Evolutionary conservation across 495 filamentous ascomycete species (phyloP).

Genomic region (Echria macrotheca): DNA sequence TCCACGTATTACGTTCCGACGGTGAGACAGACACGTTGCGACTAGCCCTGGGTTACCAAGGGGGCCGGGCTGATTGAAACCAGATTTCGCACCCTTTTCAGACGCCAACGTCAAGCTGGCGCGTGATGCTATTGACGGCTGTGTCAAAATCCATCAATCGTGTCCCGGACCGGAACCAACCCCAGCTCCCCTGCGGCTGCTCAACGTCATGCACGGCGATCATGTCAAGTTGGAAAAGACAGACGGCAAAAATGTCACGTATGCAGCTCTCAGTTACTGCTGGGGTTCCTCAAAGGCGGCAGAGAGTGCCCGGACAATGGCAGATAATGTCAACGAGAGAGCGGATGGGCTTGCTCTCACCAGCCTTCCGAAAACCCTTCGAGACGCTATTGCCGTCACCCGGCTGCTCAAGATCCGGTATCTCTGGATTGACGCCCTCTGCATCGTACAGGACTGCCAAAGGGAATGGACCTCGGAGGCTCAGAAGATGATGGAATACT

Average conservation of each 20-base stretch:
- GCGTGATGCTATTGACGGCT: neutral
- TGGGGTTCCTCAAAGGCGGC: neutral
- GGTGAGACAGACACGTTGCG: neutral
- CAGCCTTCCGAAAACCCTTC: neutral
- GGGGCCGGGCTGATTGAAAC: neutral
- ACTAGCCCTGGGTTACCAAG: neutral
- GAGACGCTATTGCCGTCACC: neutral
- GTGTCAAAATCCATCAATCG: neutral
- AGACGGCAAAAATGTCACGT: neutral
- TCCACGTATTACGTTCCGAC: neutral
- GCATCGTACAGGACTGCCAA: slow-evolving; percentile 1
- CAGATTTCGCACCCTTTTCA: neutral
- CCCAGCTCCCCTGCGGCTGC: neutral
- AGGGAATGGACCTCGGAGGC: neutral
- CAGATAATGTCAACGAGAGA: neutral
- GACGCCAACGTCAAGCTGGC: neutral
- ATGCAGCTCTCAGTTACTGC: neutral
- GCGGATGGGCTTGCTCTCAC: neutral
- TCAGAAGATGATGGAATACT: neutral
- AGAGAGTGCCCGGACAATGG: neutral
- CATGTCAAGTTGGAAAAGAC: neutral
- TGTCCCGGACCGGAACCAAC: neutral
- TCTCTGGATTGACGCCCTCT: neutral
- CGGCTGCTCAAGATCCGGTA: neutral
- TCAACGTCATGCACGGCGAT: neutral